These are phyloP conservation scores for Fraxinus albicans DNA, from an alignment of 305 asterid species.

Conservation along the genomic window DNA sequence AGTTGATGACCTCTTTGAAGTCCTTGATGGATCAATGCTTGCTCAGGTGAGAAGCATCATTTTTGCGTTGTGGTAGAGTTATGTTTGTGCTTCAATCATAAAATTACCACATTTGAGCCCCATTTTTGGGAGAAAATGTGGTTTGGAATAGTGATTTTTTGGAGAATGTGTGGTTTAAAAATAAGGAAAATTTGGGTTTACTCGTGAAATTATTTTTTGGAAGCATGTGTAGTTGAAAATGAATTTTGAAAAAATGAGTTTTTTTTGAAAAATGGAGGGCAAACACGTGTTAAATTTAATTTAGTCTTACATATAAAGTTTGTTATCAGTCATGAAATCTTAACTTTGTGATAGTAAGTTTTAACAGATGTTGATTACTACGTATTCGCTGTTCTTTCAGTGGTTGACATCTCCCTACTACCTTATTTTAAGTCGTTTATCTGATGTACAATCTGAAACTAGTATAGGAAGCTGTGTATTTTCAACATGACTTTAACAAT, in stretches of 20 bases:
- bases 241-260: background rate
- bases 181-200: background rate
- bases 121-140: background rate
- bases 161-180: background rate
- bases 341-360: constrained; percentile 8
- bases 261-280: background rate
- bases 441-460: constrained; percentile 9
- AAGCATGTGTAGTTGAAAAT: background rate
- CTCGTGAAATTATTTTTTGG: background rate
- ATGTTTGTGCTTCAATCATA: constrained; percentile 13
- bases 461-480: constrained; percentile 7
- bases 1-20: constrained; percentile 55
- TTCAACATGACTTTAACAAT: constrained; percentile 7
- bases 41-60: constrained; percentile 64
- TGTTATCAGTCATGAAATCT: constrained; percentile 4
- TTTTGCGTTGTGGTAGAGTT: constrained; percentile 23
- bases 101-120: background rate
- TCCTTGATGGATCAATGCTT: constrained; percentile 96
- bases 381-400: background rate
- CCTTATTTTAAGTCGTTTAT: constrained; percentile 9
- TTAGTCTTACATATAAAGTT: background rate
- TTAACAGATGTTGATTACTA: background rate
- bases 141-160: background rate
- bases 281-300: background rate
- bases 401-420: background rate